Evolutionary conservation across 2,329 filamentous ascomycete species (phyloP), one percentile per base, ranked within the genome.

Genomic region (Ophiostoma perfectum): DNA sequence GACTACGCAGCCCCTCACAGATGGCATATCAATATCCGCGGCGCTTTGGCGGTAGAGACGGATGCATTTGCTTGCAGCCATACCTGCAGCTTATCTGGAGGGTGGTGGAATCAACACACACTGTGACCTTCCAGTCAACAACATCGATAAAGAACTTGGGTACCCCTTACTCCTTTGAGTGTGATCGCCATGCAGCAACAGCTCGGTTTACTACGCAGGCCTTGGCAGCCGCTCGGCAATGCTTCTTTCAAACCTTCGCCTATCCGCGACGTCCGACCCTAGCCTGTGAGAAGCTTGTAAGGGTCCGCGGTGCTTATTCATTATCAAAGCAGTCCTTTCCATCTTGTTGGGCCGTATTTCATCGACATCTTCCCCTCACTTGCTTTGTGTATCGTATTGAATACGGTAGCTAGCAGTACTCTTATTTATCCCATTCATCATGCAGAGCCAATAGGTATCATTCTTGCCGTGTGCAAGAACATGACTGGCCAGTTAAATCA

Each of bases 21-120:
- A 36, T 38, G 27, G 55, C n/a, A 52, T 60, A 60, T 60, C 55
- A 60, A 60, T 60, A 60, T 60, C 55, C 55, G 55, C 55, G 55
- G 55, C 55, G 55, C 9, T 60, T 60, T 60, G 55, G 55, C 55
- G 27, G 18, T 60, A 38, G 42, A 44, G 42, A 44, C 42, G 55
- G 55, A 27, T 27, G 49, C 18, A 55, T 55, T n/a, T 49, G 12
- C 49, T 60, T 38, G 27, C 55, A 38, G 55, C 49, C 49, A 55
- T 18, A 11, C 49, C 49, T 27, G 27, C 27, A 4, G 49, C 49
- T 36, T 55, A 36, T 55, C 49, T 49, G 5, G 42, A 8, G 27
- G n/a, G 9, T 45, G 5, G 18, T 8, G 47, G 18, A 55, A 55
- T 9, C n/a, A 55, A 47, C 14, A 47, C 2, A 16, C 12, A 16